phyloP scores from a whole-genome alignment of 495 filamentous ascomycete species.

The Schizothecium vesticola region DNA sequence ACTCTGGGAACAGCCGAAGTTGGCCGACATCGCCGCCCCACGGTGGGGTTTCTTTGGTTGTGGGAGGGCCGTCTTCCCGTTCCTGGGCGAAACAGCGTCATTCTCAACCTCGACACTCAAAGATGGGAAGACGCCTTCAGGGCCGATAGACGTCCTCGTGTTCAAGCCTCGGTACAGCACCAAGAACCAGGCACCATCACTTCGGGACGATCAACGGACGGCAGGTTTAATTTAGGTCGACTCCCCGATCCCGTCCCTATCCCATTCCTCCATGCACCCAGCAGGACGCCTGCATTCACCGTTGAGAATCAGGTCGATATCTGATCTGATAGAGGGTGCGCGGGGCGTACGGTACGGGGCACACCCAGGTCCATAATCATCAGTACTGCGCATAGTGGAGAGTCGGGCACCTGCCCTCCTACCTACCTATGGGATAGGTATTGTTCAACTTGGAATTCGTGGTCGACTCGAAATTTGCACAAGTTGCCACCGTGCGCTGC shows the following conservation, averaged over 20 bases:
- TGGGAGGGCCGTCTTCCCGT: not conserved
- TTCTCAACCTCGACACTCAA: not conserved
- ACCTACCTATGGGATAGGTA: not conserved
- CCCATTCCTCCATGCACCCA: not conserved
- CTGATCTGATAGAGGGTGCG: not conserved
- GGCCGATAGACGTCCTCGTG: not conserved
- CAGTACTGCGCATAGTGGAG: not conserved
- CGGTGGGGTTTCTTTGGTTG: not conserved
- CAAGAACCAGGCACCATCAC: not conserved
- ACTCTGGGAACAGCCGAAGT: not conserved
- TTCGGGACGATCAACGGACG: not conserved
- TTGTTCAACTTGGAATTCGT: not conserved
- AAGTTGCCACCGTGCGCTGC: not conserved
- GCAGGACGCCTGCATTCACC: not conserved
- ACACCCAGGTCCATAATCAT: not conserved
- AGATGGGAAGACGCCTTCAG: too few species aligned
- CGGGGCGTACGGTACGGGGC: not conserved
- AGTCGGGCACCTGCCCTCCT: not conserved
- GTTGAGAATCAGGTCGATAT: not conserved
- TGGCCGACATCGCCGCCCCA: not conserved
- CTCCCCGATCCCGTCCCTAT: slow-evolving; percentile 13
- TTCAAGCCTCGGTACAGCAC: not conserved
- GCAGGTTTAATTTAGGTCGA: not conserved
- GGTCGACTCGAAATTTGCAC: not conserved
- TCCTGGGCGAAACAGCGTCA: slow-evolving; percentile 1